Evolutionary conservation across 106 monocot species (phyloP).

Genomic region (Iris macrosiphon): DNA sequence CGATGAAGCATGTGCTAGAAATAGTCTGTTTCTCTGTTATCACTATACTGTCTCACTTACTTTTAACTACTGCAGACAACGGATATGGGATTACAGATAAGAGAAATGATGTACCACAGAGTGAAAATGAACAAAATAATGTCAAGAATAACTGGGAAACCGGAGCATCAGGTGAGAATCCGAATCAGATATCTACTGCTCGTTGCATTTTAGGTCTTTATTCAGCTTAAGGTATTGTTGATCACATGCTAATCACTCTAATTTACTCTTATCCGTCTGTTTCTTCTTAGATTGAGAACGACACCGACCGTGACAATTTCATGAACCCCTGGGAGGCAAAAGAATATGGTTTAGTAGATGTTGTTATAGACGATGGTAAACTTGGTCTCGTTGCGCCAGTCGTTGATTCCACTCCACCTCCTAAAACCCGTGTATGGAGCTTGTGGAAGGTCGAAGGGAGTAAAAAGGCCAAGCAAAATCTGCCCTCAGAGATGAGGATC

Average conservation of each 20-base stretch:
- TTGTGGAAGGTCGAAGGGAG: constrained; percentile 75
- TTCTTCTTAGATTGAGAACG: constrained; percentile 55
- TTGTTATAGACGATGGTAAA: constrained; percentile 86
- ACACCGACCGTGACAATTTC: constrained; percentile 91
- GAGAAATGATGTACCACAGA: constrained; percentile 92
- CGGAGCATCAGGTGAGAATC: constrained; percentile 58
- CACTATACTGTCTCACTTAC: neutral
- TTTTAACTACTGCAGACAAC: constrained; percentile 41
- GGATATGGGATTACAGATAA: constrained; percentile 74
- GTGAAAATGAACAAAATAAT: constrained; percentile 92
- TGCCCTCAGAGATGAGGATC: constrained; percentile 65
- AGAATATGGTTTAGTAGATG: constrained; percentile 92
- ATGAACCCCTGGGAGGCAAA: constrained; percentile 97
- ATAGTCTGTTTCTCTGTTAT: neutral
- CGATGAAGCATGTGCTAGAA: neutral
- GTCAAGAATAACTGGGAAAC: constrained; percentile 89
- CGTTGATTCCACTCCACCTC: constrained; percentile 57
- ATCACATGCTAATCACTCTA: too few relatives aligned
- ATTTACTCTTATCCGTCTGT: neutral
- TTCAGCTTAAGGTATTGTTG: too few relatives aligned
- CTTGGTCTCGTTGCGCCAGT: constrained; percentile 89
- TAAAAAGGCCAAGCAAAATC: constrained; percentile 55
- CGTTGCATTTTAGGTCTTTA: too few relatives aligned
- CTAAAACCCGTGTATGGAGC: constrained; percentile 83
- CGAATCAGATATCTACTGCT: neutral